Conservation (phyloP, 495 filamentous ascomycete species). For the Tricharina praecox region DNA sequence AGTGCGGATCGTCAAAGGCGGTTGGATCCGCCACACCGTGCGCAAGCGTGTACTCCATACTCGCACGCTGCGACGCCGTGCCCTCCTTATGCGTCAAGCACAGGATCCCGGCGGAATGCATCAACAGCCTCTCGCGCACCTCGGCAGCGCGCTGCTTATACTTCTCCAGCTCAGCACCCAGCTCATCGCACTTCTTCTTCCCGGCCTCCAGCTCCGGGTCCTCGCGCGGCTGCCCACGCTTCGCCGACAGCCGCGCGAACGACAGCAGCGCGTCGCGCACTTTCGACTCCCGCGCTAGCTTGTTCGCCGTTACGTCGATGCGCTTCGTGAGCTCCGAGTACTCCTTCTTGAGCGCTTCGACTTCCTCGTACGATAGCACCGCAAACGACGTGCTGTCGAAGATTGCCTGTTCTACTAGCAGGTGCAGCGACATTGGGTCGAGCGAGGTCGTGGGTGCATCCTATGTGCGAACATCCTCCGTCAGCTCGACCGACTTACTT, state of each 20-base stretch:
- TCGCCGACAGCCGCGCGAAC: constrained; percentile 57
- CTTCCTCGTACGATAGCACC: constrained; percentile 74
- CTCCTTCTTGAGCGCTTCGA: constrained; percentile 82
- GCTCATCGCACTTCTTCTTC: constrained; percentile 66
- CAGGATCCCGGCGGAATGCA: constrained; percentile 81
- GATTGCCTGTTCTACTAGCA: constrained; percentile 85
- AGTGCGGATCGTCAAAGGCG: constrained; percentile 58
- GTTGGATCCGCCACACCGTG: background rate
- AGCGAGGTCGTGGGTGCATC: too few species aligned
- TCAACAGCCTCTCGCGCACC: constrained; percentile 54
- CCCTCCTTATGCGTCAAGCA: constrained; percentile 56
- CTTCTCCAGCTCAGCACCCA: constrained; percentile 60
- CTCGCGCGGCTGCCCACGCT: constrained; percentile 32
- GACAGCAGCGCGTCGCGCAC: constrained; percentile 82
- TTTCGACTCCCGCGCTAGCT: constrained; percentile 80
- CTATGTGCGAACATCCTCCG: too few species aligned
- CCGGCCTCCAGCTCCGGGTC: constrained; percentile 60
- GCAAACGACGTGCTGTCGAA: constrained; percentile 69
- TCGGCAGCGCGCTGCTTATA: constrained; percentile 56
- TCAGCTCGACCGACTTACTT: too few species aligned
- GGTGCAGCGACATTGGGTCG: constrained; percentile 40
- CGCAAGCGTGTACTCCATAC: background rate
- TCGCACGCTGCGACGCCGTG: background rate
- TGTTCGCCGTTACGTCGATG: constrained; percentile 63
- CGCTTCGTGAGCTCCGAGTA: constrained; percentile 47